Base-by-base conservation (phyloP, 2,329 filamentous ascomycete genomes). In the Cytospora mali region DNA sequence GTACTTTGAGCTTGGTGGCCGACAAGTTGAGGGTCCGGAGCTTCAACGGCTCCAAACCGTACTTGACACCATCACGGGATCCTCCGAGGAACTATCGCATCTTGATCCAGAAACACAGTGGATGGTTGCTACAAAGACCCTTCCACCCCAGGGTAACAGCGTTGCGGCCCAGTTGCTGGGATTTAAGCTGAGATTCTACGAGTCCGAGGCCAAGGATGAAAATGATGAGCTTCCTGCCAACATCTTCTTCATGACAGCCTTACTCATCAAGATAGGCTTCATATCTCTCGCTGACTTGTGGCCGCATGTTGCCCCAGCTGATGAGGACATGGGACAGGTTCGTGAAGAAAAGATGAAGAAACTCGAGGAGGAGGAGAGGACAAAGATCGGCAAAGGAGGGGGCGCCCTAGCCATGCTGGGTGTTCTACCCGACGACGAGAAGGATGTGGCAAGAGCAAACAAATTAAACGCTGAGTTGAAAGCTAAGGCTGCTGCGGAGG, bases 181-280 rank as follows among this genome's bases (percentile, higher is more conserved):
- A 4, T 99, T 99, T 82, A 99, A 99, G 76, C 84, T 99, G 56
- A 91, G 92, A 16, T 99, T 97, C 75, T 99, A 99, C 72, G 90
- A 92, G 48, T 96, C 92, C 0, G 81, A 88, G 29, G 88, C 90
- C 39, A 86, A 94, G 61, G 87, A 91, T 64, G 84, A 88, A 59
- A 80, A 84, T 1, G 95, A 98, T 70, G 82, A 88, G 3, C 81
- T 98, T 2, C 95, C 95, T 0, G 91, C 95, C 46, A 99, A 99
- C 69, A 82, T 99, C 3, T 92, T 98, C 31, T 96, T 95, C 68
- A 84, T 99, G 21, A 90, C 93, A 0, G 93, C 95, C 1, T 84
- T 98, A 35, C 84, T 99, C 31, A 93, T 99, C 77, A 99, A 99
- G 77, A 91, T 97, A 68, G 96, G 95, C 1, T 99, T 99, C 74